Evolutionary conservation across 1,284 basidiomycete genomes (phyloP).

Genomic region (Sporisorium exsertum): DNA sequence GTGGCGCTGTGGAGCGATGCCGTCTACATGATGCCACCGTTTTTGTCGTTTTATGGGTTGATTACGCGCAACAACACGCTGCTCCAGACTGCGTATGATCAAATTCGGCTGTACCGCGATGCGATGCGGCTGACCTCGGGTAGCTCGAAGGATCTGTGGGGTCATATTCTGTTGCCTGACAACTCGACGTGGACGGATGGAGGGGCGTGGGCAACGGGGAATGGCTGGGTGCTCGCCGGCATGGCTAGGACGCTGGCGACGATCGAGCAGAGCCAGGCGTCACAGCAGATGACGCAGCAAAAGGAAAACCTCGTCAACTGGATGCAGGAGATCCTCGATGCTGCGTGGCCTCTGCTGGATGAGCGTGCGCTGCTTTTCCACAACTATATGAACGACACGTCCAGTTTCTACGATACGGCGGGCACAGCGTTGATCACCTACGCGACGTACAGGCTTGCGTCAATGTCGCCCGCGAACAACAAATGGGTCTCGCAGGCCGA

Average conservation of each 20-base stretch:
- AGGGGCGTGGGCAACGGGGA: conserved; percentile 78
- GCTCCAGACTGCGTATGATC: conserved; percentile 79
- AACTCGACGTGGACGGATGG: conserved; percentile 60
- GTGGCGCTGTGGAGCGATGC: conserved; percentile 66
- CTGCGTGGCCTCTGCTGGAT: conserved; percentile 76
- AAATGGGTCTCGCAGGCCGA: conserved; percentile 48
- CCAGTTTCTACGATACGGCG: conserved; percentile 55
- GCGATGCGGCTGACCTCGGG: conserved; percentile 74
- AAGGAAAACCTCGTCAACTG: conserved; percentile 77
- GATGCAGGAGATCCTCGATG: conserved; percentile 80
- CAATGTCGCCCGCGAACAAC: conserved; percentile 46
- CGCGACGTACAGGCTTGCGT: conserved; percentile 59
- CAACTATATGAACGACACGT: conserved; percentile 61
- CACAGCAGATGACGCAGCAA: conserved; percentile 73
- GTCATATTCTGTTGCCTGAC: conserved; percentile 56
- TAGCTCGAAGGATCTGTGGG: conserved; percentile 63
- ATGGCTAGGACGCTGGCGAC: conserved; percentile 85
- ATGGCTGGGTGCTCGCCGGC: conserved; percentile 86
- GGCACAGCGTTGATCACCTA: conserved; percentile 64
- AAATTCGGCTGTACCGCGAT: conserved; percentile 81
- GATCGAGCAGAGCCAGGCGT: conserved; percentile 76
- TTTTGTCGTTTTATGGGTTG: conserved; percentile 88
- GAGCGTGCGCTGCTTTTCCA: conserved; percentile 52
- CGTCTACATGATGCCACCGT: conserved; percentile 90
- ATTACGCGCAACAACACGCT: conserved; percentile 77